A percentile compares a stretch with the other conserved stretches of the same genome.
Evolutionary conservation across 1,139 yeast species (phyloP).

Genomic region (Meyerozyma sp.): DNA sequence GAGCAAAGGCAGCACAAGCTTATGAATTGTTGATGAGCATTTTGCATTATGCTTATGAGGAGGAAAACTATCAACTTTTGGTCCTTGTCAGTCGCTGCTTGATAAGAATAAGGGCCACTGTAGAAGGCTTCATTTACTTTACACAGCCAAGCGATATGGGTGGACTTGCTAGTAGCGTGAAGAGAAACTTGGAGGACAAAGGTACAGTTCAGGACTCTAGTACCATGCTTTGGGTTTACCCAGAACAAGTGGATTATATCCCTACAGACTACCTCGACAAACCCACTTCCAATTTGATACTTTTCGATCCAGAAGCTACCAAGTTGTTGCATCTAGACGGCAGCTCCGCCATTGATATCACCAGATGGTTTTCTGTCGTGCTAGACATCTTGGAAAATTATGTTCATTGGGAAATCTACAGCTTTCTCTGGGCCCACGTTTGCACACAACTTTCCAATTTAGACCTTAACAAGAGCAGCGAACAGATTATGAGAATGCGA

Average conservation of each 20-base stretch:
- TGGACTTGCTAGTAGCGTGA: slow-evolving; percentile 58
- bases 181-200: slow-evolving; percentile 36
- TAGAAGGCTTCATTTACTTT: slow-evolving; percentile 42
- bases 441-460: slow-evolving; percentile 69
- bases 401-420: slow-evolving; percentile 66
- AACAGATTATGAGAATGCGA: slow-evolving; percentile 43
- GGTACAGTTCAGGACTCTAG: slow-evolving; percentile 14
- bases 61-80: slow-evolving; percentile 28
- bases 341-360: slow-evolving; percentile 34
- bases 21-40: slow-evolving; percentile 23
- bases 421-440: slow-evolving; percentile 62
- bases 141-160: slow-evolving; percentile 59
- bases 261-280: slow-evolving; percentile 36
- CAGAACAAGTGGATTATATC: slow-evolving; percentile 49
- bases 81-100: slow-evolving; percentile 50
- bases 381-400: slow-evolving; percentile 49
- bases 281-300: slow-evolving; percentile 17
- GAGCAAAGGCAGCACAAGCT: slow-evolving; percentile 23
- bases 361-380: slow-evolving; percentile 50
- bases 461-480: slow-evolving; percentile 44
- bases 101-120: slow-evolving; percentile 50
- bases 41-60: slow-evolving; percentile 22
- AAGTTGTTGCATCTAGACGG: slow-evolving; percentile 9
- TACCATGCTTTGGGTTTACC: slow-evolving; percentile 47
- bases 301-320: slow-evolving; percentile 10